These are phyloP conservation scores for Schoenoplectus triqueter DNA, from an alignment of 202 grass and related monocot genomes.

Conservation along the genomic window DNA sequence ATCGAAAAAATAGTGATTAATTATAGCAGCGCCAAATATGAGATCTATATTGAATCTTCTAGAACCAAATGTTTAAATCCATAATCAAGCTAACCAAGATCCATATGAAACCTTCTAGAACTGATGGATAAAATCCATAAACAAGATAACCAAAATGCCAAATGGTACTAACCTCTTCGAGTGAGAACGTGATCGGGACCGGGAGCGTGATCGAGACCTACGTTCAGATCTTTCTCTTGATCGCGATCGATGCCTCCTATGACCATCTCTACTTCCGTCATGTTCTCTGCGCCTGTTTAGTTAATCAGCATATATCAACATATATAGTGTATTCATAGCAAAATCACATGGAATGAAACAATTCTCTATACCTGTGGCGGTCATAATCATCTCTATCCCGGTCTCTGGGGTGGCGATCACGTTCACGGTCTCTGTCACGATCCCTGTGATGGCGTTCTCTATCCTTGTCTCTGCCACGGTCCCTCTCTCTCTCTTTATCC, in stretches of 20 bases:
- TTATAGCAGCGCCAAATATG: not conserved
- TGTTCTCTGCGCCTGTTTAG: constrained; percentile 63
- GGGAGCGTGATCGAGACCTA: constrained; percentile 62
- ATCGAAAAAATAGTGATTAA: not conserved
- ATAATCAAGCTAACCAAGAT: constrained; percentile 49
- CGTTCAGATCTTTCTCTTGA: constrained; percentile 59
- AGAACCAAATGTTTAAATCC: constrained; percentile 21
- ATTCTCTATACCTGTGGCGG: constrained; percentile 59
- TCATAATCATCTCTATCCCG: constrained; percentile 59
- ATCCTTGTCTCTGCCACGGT: constrained; percentile 44
- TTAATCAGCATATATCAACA: constrained; percentile 19
- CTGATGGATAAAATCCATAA: constrained; percentile 33
- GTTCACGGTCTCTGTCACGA: constrained; percentile 50
- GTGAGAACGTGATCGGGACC: constrained; percentile 58
- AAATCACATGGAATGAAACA: constrained; percentile 30
- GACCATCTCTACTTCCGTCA: constrained; percentile 60
- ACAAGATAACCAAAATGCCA: constrained; percentile 46
- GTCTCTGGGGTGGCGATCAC: constrained; percentile 48
- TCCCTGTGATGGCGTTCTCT: constrained; percentile 51
- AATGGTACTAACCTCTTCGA: constrained; percentile 66
- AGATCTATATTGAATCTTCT: not conserved
- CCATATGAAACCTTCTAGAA: not conserved
- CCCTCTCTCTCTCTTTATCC: constrained; percentile 50
- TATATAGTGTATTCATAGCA: not conserved
- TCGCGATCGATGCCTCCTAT: constrained; percentile 65